phyloP scores from a whole-genome alignment of 495 filamentous ascomycete genomes.

The Collariella sp. region DNA sequence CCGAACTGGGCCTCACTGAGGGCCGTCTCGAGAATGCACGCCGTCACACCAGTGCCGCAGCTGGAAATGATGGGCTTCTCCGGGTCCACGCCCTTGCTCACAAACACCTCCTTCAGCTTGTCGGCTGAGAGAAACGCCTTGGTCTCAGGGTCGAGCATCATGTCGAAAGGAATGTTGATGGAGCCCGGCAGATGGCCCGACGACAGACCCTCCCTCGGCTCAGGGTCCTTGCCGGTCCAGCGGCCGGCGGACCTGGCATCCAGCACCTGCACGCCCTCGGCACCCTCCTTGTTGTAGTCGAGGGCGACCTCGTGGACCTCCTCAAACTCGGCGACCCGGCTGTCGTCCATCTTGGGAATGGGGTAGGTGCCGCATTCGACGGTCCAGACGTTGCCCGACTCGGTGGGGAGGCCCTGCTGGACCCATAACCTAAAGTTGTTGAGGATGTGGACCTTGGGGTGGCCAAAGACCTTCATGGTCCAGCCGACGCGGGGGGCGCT shows the following conservation, averaged over 20 bases:
- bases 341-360: slow-evolving; percentile 43
- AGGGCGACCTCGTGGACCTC: slow-evolving; percentile 68
- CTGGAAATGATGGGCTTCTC: slow-evolving; percentile 78
- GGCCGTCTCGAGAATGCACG: slow-evolving; percentile 85
- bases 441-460: slow-evolving; percentile 78
- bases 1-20: slow-evolving; percentile 69
- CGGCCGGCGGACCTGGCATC: slow-evolving; percentile 77
- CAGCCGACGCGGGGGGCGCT: slow-evolving; percentile 87
- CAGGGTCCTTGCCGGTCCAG: slow-evolving; percentile 74
- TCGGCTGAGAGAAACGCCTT: slow-evolving; percentile 68
- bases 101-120: slow-evolving; percentile 67
- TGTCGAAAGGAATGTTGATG: slow-evolving; percentile 70
- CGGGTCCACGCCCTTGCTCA: slow-evolving; percentile 66
- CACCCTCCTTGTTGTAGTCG: slow-evolving; percentile 68
- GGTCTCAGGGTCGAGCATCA: slow-evolving; percentile 71
- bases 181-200: slow-evolving; percentile 90
- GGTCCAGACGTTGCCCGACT: slow-evolving; percentile 62
- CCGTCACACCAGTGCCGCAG: slow-evolving; percentile 93
- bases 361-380: slow-evolving; percentile 49
- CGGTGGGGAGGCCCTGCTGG: slow-evolving; percentile 67
- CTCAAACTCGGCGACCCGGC: slow-evolving; percentile 54
- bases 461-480: slow-evolving; percentile 85
- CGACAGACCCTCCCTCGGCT: slow-evolving; percentile 77
- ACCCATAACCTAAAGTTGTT: slow-evolving; percentile 94
- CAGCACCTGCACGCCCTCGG: slow-evolving; percentile 74